Conservation (phyloP, 345 rosid genomes). For the Barbarea vulgaris region DNA sequence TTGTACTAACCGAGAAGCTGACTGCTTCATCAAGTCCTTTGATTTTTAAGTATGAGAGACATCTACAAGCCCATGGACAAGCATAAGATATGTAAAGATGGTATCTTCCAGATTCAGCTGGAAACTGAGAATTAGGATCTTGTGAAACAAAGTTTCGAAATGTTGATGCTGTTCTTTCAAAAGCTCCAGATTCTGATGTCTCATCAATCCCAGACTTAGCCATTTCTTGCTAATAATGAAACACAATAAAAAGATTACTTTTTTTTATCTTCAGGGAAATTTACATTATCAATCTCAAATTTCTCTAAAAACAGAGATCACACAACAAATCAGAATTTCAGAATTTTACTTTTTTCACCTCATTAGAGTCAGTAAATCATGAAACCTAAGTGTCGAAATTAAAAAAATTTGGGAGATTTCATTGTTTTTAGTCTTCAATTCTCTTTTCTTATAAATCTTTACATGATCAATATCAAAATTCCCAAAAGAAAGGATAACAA, state of each 20-base stretch:
- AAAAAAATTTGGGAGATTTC: neutral
- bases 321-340: neutral
- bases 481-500: neutral
- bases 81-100: conserved; percentile 93
- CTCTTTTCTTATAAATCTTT: neutral
- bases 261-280: neutral
- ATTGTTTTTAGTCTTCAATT: neutral
- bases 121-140: conserved; percentile 64
- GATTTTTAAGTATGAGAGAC: conserved; percentile 76
- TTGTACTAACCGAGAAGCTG: conserved; percentile 64
- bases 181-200: conserved; percentile 77
- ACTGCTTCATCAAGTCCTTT: conserved; percentile 85
- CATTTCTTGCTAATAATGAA: conserved; percentile 40
- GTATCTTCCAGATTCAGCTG: conserved; percentile 81
- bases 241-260: neutral
- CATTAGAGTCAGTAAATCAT: neutral
- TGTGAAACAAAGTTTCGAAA: conserved; percentile 69
- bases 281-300: neutral
- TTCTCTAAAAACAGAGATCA: neutral
- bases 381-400: neutral
- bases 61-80: conserved; percentile 96
- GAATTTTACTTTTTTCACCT: neutral
- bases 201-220: conserved; percentile 83
- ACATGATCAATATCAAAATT: neutral
- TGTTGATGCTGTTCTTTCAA: conserved; percentile 75